These are phyloP conservation scores for Elasticomyces elasticus DNA, from an alignment of 495 filamentous ascomycete genomes.

Conservation along the genomic window DNA sequence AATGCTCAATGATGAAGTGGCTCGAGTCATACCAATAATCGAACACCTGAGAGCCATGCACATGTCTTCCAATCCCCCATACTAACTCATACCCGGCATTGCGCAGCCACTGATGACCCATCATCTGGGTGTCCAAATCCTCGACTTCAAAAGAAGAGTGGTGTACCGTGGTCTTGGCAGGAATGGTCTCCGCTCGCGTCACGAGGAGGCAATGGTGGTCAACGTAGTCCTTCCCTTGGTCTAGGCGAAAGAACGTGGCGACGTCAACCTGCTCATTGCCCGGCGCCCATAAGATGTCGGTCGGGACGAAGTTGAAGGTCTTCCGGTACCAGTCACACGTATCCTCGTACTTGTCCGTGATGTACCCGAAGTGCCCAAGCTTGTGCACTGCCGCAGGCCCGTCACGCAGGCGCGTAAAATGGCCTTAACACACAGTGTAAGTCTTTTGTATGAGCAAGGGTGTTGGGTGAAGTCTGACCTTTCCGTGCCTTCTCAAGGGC, in stretches of 20 bases:
- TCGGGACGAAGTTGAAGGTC: not conserved
- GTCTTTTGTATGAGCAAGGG: not conserved
- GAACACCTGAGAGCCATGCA: slow-evolving; percentile 49
- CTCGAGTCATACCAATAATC: slow-evolving; percentile 54
- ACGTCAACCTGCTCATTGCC: not conserved
- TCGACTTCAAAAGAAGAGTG: slow-evolving; percentile 41
- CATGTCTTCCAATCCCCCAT: slow-evolving; percentile 57
- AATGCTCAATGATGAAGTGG: slow-evolving; percentile 55
- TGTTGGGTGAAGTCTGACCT: not conserved
- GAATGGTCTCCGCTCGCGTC: not conserved
- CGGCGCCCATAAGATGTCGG: not conserved
- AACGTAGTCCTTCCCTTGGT: not conserved
- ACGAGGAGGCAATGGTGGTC: slow-evolving; percentile 1
- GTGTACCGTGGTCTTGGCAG: not conserved
- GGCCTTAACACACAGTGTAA: not conserved
- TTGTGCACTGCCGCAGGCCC: slow-evolving; percentile 1
- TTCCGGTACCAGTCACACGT: not conserved
- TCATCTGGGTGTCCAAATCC: slow-evolving; percentile 56
- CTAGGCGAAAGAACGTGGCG: not conserved
- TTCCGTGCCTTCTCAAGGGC: not conserved
- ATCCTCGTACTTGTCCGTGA: not conserved
- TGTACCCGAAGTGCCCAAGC: slow-evolving; percentile 2
- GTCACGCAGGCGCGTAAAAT: not conserved
- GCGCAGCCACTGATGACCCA: slow-evolving; percentile 53
- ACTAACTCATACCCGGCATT: slow-evolving; percentile 49